These are phyloP conservation scores for Fusarium sp. DNA, from an alignment of 2,329 filamentous ascomycete species.

Conservation along the genomic window DNA sequence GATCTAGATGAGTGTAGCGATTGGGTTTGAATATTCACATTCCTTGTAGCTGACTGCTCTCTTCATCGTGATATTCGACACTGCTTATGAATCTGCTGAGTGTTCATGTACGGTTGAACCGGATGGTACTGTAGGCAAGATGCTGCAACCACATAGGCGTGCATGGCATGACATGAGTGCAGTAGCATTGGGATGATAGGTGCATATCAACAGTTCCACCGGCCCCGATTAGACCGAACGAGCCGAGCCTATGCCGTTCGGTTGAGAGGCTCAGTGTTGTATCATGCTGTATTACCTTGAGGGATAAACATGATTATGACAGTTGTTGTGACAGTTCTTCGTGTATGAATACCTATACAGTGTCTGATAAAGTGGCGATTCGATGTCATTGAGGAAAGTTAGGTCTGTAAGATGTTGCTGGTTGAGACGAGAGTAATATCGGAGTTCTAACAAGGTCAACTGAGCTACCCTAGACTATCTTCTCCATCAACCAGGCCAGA, in stretches of 20 bases:
- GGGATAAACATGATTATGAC: constrained; percentile 6
- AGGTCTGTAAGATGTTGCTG: neutral
- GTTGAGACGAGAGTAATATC: neutral
- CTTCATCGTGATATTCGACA: neutral
- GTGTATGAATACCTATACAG: neutral
- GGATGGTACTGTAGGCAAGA: neutral
- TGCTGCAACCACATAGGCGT: constrained; percentile 9
- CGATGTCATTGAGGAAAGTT: neutral
- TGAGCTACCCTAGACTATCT: neutral
- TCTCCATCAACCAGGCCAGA: neutral
- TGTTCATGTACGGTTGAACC: constrained; percentile 3
- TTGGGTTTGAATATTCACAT: neutral
- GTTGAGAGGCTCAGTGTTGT: neutral
- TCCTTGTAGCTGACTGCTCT: neutral
- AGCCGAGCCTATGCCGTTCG: constrained; percentile 20
- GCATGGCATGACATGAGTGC: constrained; percentile 25
- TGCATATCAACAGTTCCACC: constrained; percentile 17
- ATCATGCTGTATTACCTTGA: constrained; percentile 4
- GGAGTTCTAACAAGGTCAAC: neutral
- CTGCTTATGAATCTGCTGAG: neutral
- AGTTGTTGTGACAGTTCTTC: neutral
- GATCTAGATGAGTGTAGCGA: neutral
- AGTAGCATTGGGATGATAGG: constrained; percentile 28
- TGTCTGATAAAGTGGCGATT: neutral
- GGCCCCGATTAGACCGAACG: constrained; percentile 18